Conservation (phyloP, 1,284 basidiomycete species). For the Rhodotorula sp. region DNA sequence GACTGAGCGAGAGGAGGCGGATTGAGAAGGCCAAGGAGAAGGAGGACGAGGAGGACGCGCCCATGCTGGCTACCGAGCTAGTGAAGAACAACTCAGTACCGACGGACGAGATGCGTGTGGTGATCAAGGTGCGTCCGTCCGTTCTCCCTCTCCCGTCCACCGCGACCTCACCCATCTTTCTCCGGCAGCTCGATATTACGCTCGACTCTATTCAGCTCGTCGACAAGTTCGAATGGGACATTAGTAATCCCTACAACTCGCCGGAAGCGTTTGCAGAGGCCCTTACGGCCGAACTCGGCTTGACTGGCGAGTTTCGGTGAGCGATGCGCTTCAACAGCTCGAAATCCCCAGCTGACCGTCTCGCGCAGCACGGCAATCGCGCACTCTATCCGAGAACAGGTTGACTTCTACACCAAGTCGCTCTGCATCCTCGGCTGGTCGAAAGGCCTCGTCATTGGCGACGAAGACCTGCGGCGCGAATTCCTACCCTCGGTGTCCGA, state of each 20-base stretch:
- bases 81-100: neutral
- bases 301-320: constrained; percentile 88
- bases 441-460: constrained; percentile 72
- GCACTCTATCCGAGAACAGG: constrained; percentile 94
- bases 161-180: neutral
- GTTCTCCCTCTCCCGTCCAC: too few species aligned
- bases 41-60: neutral
- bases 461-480: constrained; percentile 86
- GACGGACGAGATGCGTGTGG: constrained; percentile 79
- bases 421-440: constrained; percentile 87
- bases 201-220: constrained; percentile 89
- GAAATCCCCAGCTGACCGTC: neutral
- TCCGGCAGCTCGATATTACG: constrained; percentile 86
- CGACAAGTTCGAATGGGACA: constrained; percentile 98
- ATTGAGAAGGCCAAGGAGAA: neutral
- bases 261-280: constrained; percentile 91
- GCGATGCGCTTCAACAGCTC: constrained; percentile 44
- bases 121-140: constrained; percentile 70
- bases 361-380: constrained; percentile 79
- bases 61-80: neutral
- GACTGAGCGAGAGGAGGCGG: constrained; percentile 5
- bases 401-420: constrained; percentile 85
- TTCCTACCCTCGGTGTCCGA: constrained; percentile 77
- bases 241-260: constrained; percentile 71
- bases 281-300: constrained; percentile 82